phyloP scores from a whole-genome alignment of 257 asterid species.

The Scutellaria barbata region DNA sequence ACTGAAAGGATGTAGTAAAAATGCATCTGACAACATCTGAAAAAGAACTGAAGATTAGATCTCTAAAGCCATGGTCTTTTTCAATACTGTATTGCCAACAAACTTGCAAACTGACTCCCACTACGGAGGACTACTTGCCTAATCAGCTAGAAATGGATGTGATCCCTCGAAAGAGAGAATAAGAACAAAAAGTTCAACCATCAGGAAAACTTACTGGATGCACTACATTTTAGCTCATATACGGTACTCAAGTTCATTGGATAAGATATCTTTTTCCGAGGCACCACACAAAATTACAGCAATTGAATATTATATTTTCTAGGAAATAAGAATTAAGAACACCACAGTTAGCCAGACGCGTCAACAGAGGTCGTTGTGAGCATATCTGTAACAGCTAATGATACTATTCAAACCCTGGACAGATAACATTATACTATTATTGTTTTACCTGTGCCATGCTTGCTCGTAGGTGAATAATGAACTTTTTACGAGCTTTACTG shows the following conservation, averaged over 20 bases:
- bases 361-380: constrained; percentile 18
- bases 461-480: constrained; percentile 93
- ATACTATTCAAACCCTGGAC: constrained; percentile 20
- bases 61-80: constrained; percentile 8
- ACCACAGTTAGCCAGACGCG: not conserved
- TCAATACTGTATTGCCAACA: constrained; percentile 21
- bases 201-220: constrained; percentile 32
- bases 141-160: constrained; percentile 32
- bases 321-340: constrained; percentile 15
- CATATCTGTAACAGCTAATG: constrained; percentile 21
- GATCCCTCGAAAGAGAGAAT: constrained; percentile 13
- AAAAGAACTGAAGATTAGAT: not conserved
- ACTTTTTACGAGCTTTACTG: constrained; percentile 87
- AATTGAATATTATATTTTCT: not conserved
- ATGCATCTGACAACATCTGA: constrained; percentile 14
- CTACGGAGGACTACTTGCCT: constrained; percentile 27
- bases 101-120: constrained; percentile 12
- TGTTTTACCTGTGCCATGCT: constrained; percentile 96
- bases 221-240: constrained; percentile 14
- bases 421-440: constrained; percentile 14
- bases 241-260: constrained; percentile 16
- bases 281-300: constrained; percentile 17
- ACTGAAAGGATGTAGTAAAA: constrained; percentile 5
- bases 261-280: constrained; percentile 19
- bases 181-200: constrained; percentile 3